phyloP scores from a whole-genome alignment of 2,329 filamentous ascomycete species.

The Colletotrichum caudatum region DNA sequence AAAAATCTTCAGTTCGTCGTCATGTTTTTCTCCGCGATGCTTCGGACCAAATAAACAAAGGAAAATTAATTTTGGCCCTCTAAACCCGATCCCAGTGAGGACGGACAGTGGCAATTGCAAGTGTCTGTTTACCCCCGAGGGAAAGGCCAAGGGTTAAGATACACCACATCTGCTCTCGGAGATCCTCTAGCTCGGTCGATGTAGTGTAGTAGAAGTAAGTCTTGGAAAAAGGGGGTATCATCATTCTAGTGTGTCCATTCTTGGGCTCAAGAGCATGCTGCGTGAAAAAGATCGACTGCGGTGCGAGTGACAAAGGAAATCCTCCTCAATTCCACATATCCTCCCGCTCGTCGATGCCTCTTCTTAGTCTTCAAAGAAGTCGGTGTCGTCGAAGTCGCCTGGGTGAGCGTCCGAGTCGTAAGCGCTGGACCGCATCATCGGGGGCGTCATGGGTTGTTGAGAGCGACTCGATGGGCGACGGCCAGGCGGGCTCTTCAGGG shows the following conservation, averaged over 20 bases:
- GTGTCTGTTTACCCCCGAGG: not conserved
- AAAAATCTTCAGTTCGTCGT: slow-evolving; percentile 25
- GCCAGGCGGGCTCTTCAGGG: slow-evolving; percentile 57
- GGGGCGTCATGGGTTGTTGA: slow-evolving; percentile 67
- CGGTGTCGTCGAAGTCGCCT: slow-evolving; percentile 70
- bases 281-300: slow-evolving; percentile 34
- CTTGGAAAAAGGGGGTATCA: slow-evolving; percentile 54
- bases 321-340: slow-evolving; percentile 22
- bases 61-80: slow-evolving; percentile 30
- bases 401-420: slow-evolving; percentile 73
- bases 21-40: slow-evolving; percentile 28
- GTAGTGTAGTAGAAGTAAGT: slow-evolving; percentile 23
- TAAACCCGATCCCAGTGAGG: not conserved
- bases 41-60: slow-evolving; percentile 30
- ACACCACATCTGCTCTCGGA: slow-evolving; percentile 17
- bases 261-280: slow-evolving; percentile 37
- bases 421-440: slow-evolving; percentile 68
- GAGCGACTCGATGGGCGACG: slow-evolving; percentile 53
- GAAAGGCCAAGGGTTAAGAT: slow-evolving; percentile 3
- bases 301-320: slow-evolving; percentile 40
- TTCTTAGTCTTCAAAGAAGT: slow-evolving; percentile 66
- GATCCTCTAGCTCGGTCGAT: slow-evolving; percentile 12
- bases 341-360: slow-evolving; percentile 46
- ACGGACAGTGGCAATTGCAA: not conserved
- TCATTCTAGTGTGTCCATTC: slow-evolving; percentile 47